phyloP scores from a whole-genome alignment of 1,139 yeast species.

The Hemisphaericaspora subhashii region DNA sequence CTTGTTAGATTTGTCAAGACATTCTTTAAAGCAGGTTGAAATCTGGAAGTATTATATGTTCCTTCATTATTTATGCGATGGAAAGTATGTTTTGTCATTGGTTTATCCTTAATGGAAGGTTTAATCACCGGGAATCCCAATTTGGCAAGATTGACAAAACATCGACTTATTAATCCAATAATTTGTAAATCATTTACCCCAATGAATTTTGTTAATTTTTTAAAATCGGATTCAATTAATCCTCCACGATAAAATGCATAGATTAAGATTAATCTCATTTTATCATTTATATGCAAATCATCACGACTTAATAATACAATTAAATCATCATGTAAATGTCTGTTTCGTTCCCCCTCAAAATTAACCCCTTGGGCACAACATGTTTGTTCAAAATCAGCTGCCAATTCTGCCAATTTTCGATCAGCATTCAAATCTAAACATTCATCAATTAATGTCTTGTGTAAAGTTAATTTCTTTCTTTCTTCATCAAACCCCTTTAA shows the following conservation, averaged over 20 bases:
- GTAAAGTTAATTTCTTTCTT: constrained; percentile 58
- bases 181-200: constrained; percentile 61
- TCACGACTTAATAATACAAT: constrained; percentile 57
- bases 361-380: constrained; percentile 73
- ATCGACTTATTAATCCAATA: constrained; percentile 41
- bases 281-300: constrained; percentile 57
- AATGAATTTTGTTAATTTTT: constrained; percentile 68
- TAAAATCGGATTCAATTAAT: constrained; percentile 68
- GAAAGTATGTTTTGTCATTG: constrained; percentile 46
- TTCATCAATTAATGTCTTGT: constrained; percentile 59
- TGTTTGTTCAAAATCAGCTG: constrained; percentile 73
- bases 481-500: constrained; percentile 68
- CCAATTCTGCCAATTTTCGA: constrained; percentile 56
- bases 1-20: constrained; percentile 51
- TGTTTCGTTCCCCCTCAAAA: constrained; percentile 66
- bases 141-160: constrained; percentile 64
- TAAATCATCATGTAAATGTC: constrained; percentile 65
- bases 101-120: constrained; percentile 36
- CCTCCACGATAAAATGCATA: constrained; percentile 89
- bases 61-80: constrained; percentile 69
- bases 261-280: constrained; percentile 71
- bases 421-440: constrained; percentile 54
- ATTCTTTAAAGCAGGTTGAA: constrained; percentile 67
- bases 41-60: constrained; percentile 73
- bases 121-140: constrained; percentile 72